Evolutionary conservation across 2,329 filamentous ascomycete species (phyloP).

Genomic region (Cladosporium sp.): DNA sequence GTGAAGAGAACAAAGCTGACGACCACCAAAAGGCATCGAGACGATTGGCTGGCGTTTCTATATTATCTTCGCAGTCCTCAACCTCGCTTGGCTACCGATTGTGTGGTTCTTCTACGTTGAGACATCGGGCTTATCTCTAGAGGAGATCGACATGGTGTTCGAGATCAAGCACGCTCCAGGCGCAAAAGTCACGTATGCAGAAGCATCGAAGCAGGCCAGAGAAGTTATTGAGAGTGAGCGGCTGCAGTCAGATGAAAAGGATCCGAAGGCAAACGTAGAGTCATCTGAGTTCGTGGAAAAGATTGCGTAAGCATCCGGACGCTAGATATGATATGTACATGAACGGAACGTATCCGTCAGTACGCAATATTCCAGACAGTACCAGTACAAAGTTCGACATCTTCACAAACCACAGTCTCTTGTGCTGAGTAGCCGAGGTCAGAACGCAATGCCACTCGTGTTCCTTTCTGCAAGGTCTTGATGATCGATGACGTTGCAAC

Average conservation of each 20-base stretch:
- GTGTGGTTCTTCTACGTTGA: slow-evolving; percentile 32
- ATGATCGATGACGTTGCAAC: too few species aligned
- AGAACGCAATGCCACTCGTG: too few species aligned
- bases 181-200: slow-evolving; percentile 8
- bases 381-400: too few species aligned
- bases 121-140: slow-evolving; percentile 12
- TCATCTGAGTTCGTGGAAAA: not conserved
- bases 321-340: too few species aligned
- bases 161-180: slow-evolving; percentile 14
- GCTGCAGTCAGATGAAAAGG: not conserved
- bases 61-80: slow-evolving; percentile 48
- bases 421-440: too few species aligned
- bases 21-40: not conserved
- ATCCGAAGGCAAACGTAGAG: not conserved
- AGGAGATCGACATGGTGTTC: slow-evolving; percentile 17
- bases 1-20: not conserved
- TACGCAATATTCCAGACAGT: too few species aligned
- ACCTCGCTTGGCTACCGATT: slow-evolving; percentile 50
- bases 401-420: too few species aligned
- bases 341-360: too few species aligned
- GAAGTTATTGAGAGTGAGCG: slow-evolving; percentile 11
- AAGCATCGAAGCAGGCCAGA: slow-evolving; percentile 14
- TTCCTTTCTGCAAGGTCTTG: too few species aligned
- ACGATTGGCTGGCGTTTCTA: slow-evolving; percentile 22
- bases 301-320: not conserved